Evolutionary conservation across 108 stramenopile species (phyloP).

Genomic region (Cyclostephanos tholiformis): DNA sequence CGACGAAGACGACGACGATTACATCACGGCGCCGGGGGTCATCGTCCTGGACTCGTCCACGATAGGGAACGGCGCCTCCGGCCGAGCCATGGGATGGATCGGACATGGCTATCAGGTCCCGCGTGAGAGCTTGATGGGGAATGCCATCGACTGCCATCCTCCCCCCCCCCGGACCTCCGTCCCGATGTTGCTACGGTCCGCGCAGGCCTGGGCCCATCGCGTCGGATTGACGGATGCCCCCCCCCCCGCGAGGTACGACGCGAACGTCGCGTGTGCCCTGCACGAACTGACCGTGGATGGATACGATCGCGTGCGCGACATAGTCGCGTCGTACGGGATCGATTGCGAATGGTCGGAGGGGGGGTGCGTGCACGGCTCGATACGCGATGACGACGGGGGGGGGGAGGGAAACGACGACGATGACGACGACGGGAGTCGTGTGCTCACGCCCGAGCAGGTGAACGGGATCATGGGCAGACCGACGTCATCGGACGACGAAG

Average conservation of each 20-base stretch:
- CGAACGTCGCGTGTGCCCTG: slow-evolving; percentile 9
- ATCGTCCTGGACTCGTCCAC: slow-evolving; percentile 26
- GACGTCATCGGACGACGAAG: not conserved
- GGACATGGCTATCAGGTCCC: slow-evolving; percentile 42
- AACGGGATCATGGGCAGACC: slow-evolving; percentile 33
- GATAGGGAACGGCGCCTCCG: slow-evolving; percentile 38
- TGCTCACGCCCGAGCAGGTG: slow-evolving; percentile 23
- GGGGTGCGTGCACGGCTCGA: slow-evolving; percentile 37
- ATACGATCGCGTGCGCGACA: slow-evolving; percentile 27
- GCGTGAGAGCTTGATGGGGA: slow-evolving; percentile 23
- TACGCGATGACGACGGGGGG: slow-evolving; percentile 1
- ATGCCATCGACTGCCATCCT: slow-evolving; percentile 9
- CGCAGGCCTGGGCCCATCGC: not conserved
- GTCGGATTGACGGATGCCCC: not conserved
- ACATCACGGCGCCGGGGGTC: not conserved
- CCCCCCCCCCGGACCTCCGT: not conserved
- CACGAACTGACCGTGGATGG: slow-evolving; percentile 31
- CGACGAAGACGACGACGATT: not conserved
- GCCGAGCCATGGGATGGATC: slow-evolving; percentile 40
- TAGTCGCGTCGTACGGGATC: slow-evolving; percentile 37
- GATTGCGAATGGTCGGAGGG: slow-evolving; percentile 46
- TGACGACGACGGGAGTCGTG: slow-evolving; percentile 13
- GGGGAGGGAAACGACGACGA: slow-evolving; percentile 15
- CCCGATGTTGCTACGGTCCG: not conserved
- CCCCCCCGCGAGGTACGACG: slow-evolving; percentile 14